phyloP scores from a whole-genome alignment of 2,329 filamentous ascomycete genomes.

The Aspergillus floridensis region DNA sequence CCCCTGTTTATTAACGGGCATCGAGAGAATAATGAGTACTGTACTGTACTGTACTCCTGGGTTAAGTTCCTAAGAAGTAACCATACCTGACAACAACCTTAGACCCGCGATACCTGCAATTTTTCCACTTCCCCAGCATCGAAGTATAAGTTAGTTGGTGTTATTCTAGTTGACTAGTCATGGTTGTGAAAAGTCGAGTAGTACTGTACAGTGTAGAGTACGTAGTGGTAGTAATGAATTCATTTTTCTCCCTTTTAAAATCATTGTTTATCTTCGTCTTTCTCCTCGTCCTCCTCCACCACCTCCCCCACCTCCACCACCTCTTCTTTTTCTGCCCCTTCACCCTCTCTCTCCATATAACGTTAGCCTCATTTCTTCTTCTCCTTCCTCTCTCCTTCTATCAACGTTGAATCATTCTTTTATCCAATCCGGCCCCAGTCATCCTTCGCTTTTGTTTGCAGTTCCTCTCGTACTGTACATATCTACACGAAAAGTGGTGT shows the following conservation, averaged over 20 bases:
- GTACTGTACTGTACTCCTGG: no score
- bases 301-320: background rate
- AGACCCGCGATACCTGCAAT: no score
- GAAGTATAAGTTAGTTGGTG: background rate
- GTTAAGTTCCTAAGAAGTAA: background rate
- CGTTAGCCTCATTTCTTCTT: background rate
- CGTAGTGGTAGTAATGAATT: no score
- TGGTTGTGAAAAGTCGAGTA: background rate
- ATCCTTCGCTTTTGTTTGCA: background rate
- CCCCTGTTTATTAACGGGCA: no score
- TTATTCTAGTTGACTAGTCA: background rate
- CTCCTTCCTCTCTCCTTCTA: background rate
- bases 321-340: constrained; percentile 8
- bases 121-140: background rate
- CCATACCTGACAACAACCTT: background rate
- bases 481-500: background rate
- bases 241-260: background rate
- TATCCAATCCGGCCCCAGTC: background rate
- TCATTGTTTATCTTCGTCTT: constrained; percentile 9
- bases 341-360: constrained; percentile 8
- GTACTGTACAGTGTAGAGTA: background rate
- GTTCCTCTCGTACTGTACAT: background rate
- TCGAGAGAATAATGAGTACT: no score
- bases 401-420: background rate
- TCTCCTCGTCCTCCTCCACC: background rate